These are phyloP conservation scores for Pichia phayaonensis DNA, from an alignment of 805 yeast genomes.

Conservation along the genomic window DNA sequence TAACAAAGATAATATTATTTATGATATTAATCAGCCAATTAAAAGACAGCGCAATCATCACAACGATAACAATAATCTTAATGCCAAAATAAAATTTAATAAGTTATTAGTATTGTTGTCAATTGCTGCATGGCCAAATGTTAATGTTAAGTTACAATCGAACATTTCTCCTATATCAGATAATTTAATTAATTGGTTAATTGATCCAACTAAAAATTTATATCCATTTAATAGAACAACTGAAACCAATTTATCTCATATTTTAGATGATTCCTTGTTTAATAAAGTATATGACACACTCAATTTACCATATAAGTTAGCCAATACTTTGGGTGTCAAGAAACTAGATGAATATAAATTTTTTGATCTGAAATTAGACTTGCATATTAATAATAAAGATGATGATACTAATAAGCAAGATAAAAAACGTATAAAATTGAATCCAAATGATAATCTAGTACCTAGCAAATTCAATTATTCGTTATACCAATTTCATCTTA, in stretches of 20 bases:
- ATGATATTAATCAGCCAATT: neutral
- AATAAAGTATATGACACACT: constrained; percentile 17
- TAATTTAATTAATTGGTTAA: constrained; percentile 26
- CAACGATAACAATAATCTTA: neutral
- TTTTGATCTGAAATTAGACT: constrained; percentile 10
- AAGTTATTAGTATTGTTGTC: constrained; percentile 16
- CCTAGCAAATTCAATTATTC: constrained; percentile 12
- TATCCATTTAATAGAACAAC: constrained; percentile 15
- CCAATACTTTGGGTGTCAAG: neutral
- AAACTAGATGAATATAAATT: constrained; percentile 13
- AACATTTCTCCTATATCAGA: constrained; percentile 13
- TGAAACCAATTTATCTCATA: constrained; percentile 8
- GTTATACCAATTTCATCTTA: constrained; percentile 31
- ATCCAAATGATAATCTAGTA: neutral
- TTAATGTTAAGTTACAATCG: constrained; percentile 9
- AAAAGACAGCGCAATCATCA: neutral
- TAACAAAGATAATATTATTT: constrained; percentile 1
- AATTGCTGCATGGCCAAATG: constrained; percentile 13
- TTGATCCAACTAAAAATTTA: constrained; percentile 13
- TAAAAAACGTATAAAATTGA: neutral
- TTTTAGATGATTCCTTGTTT: constrained; percentile 8
- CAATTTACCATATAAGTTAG: constrained; percentile 6
- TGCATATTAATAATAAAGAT: neutral
- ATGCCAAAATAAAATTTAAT: constrained; percentile 3
- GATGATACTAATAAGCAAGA: neutral